Evolutionary conservation across 768 basidiomycete genomes (phyloP).

Genomic region (Termitomyces sp.): DNA sequence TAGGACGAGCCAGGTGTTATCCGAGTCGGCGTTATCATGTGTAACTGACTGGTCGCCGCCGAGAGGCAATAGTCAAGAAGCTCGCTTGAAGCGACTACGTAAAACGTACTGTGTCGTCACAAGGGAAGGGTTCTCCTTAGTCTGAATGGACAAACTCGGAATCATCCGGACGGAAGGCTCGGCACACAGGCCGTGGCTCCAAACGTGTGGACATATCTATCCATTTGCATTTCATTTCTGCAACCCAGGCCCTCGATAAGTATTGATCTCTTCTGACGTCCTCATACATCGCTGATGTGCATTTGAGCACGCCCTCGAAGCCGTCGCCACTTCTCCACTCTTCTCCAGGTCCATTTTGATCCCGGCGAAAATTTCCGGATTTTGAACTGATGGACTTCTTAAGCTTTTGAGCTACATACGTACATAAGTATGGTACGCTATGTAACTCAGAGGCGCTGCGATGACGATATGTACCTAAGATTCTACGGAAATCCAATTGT

Average conservation of each 20-base stretch:
- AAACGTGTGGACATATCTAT: neutral
- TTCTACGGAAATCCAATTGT: neutral
- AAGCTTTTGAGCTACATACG: neutral
- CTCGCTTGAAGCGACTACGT: neutral
- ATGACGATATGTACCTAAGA: neutral
- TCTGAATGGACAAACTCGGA: neutral
- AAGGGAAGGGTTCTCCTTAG: neutral
- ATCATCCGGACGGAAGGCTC: neutral
- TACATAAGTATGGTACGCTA: neutral
- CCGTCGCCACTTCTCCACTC: neutral
- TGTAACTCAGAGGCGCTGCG: neutral
- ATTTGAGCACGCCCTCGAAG: neutral
- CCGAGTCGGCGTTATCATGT: slow-evolving; percentile 3
- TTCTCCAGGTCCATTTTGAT: neutral
- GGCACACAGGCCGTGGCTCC: neutral
- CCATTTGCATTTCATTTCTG: neutral
- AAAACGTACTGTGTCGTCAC: neutral
- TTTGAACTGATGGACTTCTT: neutral
- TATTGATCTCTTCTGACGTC: neutral
- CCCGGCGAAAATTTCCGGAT: neutral
- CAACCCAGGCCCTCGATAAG: too few species aligned
- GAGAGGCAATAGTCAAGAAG: slow-evolving; percentile 2
- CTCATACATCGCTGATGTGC: neutral
- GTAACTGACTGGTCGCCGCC: neutral
- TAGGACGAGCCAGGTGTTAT: neutral